Evolutionary conservation across 2,329 filamentous ascomycete species (phyloP).

Genomic region (Trichophyton schoenleinii): DNA sequence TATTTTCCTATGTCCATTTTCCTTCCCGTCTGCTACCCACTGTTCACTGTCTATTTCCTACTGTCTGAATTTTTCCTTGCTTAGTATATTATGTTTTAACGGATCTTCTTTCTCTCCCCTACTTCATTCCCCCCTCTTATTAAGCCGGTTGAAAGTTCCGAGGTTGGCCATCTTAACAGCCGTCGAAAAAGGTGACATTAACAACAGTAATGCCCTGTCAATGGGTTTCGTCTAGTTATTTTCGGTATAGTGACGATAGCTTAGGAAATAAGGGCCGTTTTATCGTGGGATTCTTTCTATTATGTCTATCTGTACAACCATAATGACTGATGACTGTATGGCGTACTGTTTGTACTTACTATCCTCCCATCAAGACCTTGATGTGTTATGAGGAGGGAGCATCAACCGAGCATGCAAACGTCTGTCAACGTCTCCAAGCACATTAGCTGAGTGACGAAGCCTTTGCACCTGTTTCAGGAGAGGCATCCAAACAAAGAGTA

Average conservation of each 20-base stretch:
- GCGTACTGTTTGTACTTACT: background rate
- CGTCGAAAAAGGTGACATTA: background rate
- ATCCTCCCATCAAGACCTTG: background rate
- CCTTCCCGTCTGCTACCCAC: background rate
- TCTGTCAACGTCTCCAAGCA: background rate
- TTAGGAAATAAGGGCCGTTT: no score
- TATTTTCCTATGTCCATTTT: background rate
- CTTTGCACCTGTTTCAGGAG: background rate
- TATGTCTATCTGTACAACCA: background rate
- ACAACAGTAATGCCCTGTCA: background rate
- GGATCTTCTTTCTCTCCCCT: background rate
- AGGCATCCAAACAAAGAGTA: background rate
- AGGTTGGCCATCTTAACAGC: background rate
- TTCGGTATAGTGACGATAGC: no score
- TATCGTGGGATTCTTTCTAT: background rate
- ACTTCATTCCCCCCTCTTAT: background rate
- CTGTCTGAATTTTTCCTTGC: background rate
- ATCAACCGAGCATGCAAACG: background rate
- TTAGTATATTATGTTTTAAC: slow-evolving; percentile 3
- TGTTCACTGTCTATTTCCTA: background rate
- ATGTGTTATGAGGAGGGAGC: background rate
- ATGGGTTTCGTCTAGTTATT: background rate
- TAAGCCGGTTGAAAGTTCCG: background rate
- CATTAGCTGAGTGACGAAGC: background rate
- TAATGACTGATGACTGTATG: background rate